Base-by-base conservation (phyloP, 768 basidiomycete genomes). In the Glaciozyma martinii region DNA sequence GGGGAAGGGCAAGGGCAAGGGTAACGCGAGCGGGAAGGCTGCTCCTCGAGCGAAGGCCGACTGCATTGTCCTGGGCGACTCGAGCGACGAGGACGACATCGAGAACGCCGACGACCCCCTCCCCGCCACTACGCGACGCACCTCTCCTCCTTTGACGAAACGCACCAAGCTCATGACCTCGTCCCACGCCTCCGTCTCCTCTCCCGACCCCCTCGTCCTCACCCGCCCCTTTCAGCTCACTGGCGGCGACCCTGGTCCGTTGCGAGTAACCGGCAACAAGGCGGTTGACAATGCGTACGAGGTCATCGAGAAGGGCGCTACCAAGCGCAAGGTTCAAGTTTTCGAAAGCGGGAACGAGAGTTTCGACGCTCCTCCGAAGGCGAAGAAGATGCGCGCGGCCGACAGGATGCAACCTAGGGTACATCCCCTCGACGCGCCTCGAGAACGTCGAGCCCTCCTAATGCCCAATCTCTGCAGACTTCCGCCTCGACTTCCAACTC, bases 1-100 rank as follows among this genome's bases (percentile, higher is more conserved):
- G 46, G 46, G 46, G 46, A 47, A 47, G 46, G 46, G 46, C 4
- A 47, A 47, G 46, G n/a, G 8, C 7, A 40, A 40, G 37, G 37
- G n/a, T n/a, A n/a, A n/a, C 42, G 42, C 9, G 10, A 18, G 18
- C 42, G 42, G 6, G 46, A 47, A 47, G 21, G 19, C 19, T 12
- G 19, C 21, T 47, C n/a, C 46, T 19, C 46, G 21, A 47, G 21
- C 46, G 19, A 47, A 47, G 6, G 46, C 46, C 46, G 10, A 15
- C 21, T 21, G 46, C 46, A 47, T 52, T 10, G 29, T 25, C 15
- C 1, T 52, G 5, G 47, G 23, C n/a, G 50, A 52, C 16, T 25
- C 50, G 50, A 29, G 50, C 50, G 50, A 52, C 50, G 50, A 52
- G 5, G 49, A 50, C 49, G 50, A 52, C 3, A 52, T 52, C 50